phyloP scores from a whole-genome alignment of 371 early-diverging fungal species.

The Coemansia sp. region DNA sequence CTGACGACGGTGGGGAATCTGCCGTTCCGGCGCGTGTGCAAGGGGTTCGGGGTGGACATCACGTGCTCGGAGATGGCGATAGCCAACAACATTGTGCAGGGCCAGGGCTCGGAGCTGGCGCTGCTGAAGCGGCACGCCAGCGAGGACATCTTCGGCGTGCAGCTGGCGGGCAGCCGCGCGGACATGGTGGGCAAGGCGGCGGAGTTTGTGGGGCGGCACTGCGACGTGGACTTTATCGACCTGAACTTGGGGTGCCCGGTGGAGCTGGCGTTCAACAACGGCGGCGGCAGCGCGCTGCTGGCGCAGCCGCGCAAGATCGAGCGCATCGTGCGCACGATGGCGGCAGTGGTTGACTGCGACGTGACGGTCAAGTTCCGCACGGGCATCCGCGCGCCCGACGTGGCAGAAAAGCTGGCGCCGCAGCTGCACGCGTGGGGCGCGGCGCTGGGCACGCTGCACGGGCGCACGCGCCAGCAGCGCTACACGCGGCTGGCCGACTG shows the following conservation, averaged over 20 bases:
- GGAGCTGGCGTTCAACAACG: constrained; percentile 78
- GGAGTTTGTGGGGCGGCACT: constrained; percentile 67
- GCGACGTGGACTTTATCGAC: constrained; percentile 90
- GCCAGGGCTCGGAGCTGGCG: constrained; percentile 82
- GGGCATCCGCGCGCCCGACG: constrained; percentile 66
- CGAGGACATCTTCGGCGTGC: constrained; percentile 94
- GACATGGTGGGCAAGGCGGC: constrained; percentile 67
- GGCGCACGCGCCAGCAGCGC: constrained; percentile 89
- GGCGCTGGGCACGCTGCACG: constrained; percentile 73
- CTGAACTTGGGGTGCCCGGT: constrained; percentile 97
- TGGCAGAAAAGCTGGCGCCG: constrained; percentile 77
- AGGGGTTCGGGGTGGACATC: constrained; percentile 91
- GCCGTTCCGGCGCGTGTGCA: constrained; percentile 93
- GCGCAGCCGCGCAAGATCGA: constrained; percentile 64
- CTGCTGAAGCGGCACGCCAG: constrained; percentile 76
- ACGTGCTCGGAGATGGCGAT: constrained; percentile 98
- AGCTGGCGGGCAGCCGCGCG: constrained; percentile 70
- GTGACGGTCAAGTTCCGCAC: constrained; percentile 92
- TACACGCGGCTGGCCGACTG: constrained; percentile 91
- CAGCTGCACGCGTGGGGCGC: constrained; percentile 66
- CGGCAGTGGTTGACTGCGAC: constrained; percentile 63
- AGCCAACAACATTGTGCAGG: constrained; percentile 66
- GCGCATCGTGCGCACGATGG: constrained; percentile 78
- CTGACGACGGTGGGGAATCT: constrained; percentile 97
- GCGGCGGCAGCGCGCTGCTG: constrained; percentile 84